These are phyloP conservation scores for Phytophthora podocarpi DNA, from an alignment of 352 stramenopile species.

Conservation along the genomic window DNA sequence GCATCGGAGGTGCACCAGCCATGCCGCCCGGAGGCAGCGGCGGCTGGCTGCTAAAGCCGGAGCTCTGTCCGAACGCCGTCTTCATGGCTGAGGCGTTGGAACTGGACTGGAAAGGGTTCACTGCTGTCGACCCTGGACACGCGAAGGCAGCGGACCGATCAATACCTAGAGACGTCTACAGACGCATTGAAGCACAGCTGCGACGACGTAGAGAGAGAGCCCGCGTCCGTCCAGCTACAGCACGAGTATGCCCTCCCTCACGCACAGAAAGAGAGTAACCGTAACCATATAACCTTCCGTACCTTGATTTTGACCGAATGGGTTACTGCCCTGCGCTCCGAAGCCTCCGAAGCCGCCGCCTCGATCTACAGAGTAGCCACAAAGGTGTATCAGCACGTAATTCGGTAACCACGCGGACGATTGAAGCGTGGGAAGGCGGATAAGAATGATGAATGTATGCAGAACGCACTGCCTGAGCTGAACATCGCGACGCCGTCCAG, in stretches of 20 bases:
- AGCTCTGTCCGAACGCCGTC: conserved; percentile 48
- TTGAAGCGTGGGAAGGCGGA: not conserved
- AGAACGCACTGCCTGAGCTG: conserved; percentile 39
- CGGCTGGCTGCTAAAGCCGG: conserved; percentile 29
- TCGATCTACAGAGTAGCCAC: conserved; percentile 17
- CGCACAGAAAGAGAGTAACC: conserved; percentile 5
- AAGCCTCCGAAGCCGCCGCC: conserved; percentile 30
- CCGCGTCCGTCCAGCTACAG: conserved; percentile 8
- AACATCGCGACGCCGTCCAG: conserved; percentile 32
- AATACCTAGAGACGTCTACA: conserved; percentile 27
- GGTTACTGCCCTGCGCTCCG: conserved; percentile 28
- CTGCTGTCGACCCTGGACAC: conserved; percentile 33
- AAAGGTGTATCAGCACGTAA: conserved; percentile 13
- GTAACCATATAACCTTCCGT: conserved; percentile 20
- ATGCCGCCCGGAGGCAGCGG: conserved; percentile 33
- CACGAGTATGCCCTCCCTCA: conserved; percentile 7
- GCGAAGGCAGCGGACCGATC: conserved; percentile 35
- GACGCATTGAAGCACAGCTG: conserved; percentile 13
- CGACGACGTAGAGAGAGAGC: not conserved
- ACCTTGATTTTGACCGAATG: conserved; percentile 52
- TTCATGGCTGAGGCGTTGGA: conserved; percentile 3
- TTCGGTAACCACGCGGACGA: not conserved
- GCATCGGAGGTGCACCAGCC: conserved; percentile 10
- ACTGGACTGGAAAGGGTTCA: conserved; percentile 42
- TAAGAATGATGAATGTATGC: not conserved